phyloP scores from a whole-genome alignment of 768 basidiomycete species.

The Coprinopsis strossmayeri region DNA sequence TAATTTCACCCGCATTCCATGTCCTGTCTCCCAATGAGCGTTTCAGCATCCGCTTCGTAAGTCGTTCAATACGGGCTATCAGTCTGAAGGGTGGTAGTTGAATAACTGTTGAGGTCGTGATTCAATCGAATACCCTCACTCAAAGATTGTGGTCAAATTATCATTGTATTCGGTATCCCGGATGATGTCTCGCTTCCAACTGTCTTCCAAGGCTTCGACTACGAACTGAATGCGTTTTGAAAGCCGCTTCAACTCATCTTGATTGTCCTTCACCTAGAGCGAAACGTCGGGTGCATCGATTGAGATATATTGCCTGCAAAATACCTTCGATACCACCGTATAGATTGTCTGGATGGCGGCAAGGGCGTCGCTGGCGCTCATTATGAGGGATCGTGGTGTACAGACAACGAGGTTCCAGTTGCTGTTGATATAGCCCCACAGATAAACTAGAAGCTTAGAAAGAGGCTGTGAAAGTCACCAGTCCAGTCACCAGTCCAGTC shows the following conservation, averaged over 20 bases:
- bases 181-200: neutral
- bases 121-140: neutral
- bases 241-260: neutral
- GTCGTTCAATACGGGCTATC: slow-evolving; percentile 1
- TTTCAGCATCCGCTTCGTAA: slow-evolving; percentile 4
- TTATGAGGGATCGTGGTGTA: too few species aligned
- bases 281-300: neutral
- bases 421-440: too few species aligned
- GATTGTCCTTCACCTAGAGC: slow-evolving; percentile 2
- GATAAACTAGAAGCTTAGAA: too few species aligned
- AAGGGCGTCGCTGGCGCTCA: slow-evolving; percentile 3
- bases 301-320: neutral
- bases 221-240: neutral
- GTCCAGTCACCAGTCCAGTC: too few species aligned
- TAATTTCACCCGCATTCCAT: slow-evolving; percentile 5
- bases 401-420: too few species aligned
- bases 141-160: neutral
- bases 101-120: neutral
- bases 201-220: slow-evolving; percentile 4
- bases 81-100: neutral
- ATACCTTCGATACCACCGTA: neutral
- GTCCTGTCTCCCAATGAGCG: slow-evolving; percentile 2
- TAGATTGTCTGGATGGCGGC: neutral
- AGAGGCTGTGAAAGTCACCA: too few species aligned
- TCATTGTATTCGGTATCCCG: slow-evolving; percentile 3